These are phyloP conservation scores for Podospora anserina DNA, from an alignment of 495 filamentous ascomycete genomes.

Conservation along the genomic window DNA sequence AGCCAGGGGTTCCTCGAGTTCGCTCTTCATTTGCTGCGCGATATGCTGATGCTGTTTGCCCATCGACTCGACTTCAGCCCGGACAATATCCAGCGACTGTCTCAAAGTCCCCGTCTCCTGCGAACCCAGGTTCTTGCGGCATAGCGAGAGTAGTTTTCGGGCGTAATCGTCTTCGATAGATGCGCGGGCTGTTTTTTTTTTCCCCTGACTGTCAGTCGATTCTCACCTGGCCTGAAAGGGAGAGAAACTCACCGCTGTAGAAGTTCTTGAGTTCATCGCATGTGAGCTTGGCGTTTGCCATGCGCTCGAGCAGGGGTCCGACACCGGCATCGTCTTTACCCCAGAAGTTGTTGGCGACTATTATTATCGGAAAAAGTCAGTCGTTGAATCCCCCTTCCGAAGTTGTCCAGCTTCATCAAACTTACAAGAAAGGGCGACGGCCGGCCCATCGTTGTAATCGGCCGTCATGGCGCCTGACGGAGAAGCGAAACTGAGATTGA, in stretches of 20 bases:
- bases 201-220: neutral
- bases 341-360: slow-evolving; percentile 99
- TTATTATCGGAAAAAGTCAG: slow-evolving; percentile 6
- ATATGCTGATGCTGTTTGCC: slow-evolving; percentile 88
- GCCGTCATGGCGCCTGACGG: slow-evolving; percentile 29
- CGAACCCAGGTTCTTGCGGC: slow-evolving; percentile 87
- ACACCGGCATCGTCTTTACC: slow-evolving; percentile 98
- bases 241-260: slow-evolving; percentile 65
- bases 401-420: neutral
- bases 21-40: slow-evolving; percentile 89
- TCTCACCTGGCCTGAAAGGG: too few species aligned
- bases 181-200: slow-evolving; percentile 62
- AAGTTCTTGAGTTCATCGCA: slow-evolving; percentile 92
- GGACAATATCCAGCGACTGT: slow-evolving; percentile 77
- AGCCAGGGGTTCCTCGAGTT: slow-evolving; percentile 90
- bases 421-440: slow-evolving; percentile 49
- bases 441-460: slow-evolving; percentile 38
- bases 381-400: neutral
- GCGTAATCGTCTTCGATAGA: slow-evolving; percentile 97
- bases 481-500: neutral
- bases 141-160: slow-evolving; percentile 81
- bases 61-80: slow-evolving; percentile 91
- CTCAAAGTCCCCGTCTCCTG: slow-evolving; percentile 80
- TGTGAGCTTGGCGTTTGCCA: slow-evolving; percentile 92
- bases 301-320: slow-evolving; percentile 85